A percentile compares a stretch with the other conserved stretches of the same genome.
Evolutionary conservation across 1,284 basidiomycete species (phyloP).

Genomic region (Paramarasmius palmivorus): DNA sequence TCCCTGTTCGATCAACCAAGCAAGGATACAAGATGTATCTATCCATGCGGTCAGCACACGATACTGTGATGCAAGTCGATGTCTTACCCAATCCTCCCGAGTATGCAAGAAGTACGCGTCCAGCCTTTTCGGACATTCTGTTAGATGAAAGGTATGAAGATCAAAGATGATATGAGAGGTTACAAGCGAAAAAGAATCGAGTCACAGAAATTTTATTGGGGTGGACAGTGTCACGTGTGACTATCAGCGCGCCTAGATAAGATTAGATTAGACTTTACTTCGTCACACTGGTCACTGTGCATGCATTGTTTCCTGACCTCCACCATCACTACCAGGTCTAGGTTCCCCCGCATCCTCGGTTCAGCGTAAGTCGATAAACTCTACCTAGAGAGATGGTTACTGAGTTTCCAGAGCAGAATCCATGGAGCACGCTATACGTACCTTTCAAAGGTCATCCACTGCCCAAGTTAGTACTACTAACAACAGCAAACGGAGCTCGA

Average conservation of each 20-base stretch:
- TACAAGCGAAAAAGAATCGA: background rate
- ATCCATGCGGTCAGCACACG: constrained; percentile 1
- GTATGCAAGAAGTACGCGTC: constrained; percentile 93
- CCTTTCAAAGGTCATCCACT: too few relatives aligned
- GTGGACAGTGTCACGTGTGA: background rate
- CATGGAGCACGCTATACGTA: too few relatives aligned
- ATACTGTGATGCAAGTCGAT: constrained; percentile 1
- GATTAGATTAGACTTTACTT: background rate
- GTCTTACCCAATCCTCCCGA: constrained; percentile 91
- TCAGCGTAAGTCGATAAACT: too few relatives aligned
- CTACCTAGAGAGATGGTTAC: too few relatives aligned
- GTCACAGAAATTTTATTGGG: background rate
- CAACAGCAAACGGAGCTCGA: too few relatives aligned
- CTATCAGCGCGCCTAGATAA: constrained; percentile 4
- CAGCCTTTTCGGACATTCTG: constrained; percentile 39
- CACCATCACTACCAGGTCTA: too few relatives aligned
- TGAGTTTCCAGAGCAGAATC: too few relatives aligned
- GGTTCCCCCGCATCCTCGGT: too few relatives aligned
- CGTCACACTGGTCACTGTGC: background rate
- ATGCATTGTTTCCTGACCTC: too few relatives aligned
- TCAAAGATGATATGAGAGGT: too few relatives aligned
- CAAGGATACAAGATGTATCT: constrained; percentile 97
- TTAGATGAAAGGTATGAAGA: background rate
- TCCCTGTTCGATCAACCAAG: constrained; percentile 96
- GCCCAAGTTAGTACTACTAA: too few relatives aligned